A percentile compares a stretch with the other conserved stretches of the same genome.
Conservation (phyloP, 441 rosid genomes). For the Pelargonium exstipulatum region DNA sequence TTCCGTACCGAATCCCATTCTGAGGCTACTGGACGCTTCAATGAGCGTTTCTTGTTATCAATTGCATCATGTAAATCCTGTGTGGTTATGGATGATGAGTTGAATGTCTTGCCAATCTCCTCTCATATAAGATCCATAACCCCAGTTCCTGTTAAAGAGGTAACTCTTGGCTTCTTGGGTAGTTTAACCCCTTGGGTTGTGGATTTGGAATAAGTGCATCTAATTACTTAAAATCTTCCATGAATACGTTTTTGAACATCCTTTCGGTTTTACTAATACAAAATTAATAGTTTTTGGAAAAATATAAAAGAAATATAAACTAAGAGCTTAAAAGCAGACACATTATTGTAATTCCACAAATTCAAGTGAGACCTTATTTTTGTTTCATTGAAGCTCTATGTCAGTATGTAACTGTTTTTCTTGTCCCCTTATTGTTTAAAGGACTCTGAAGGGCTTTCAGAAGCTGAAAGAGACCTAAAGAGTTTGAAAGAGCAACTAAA, state of each 20-base stretch:
- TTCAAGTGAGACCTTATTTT: background rate
- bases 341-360: background rate
- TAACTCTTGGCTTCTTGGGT: constrained; percentile 26
- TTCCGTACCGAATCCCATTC: constrained; percentile 95
- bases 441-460: constrained; percentile 87
- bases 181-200: constrained; percentile 10
- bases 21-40: constrained; percentile 75
- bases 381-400: constrained; percentile 9
- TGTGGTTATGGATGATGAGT: constrained; percentile 88
- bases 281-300: background rate
- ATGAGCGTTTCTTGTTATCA: constrained; percentile 87
- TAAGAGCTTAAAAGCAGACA: background rate
- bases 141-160: constrained; percentile 66
- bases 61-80: constrained; percentile 91
- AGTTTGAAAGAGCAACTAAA: constrained; percentile 74
- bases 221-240: background rate
- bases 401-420: constrained; percentile 9
- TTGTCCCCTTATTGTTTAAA: constrained; percentile 25
- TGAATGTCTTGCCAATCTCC: constrained; percentile 81
- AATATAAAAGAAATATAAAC: background rate
- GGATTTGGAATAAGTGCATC: background rate
- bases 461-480: constrained; percentile 67
- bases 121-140: constrained; percentile 79
- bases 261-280: background rate
- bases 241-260: background rate